Percentiles rank a stretch among this genome's conserved stretches.
These are phyloP conservation scores for Agaricales sp. DNA, from an alignment of 1,284 basidiomycete species.

Conservation along the genomic window DNA sequence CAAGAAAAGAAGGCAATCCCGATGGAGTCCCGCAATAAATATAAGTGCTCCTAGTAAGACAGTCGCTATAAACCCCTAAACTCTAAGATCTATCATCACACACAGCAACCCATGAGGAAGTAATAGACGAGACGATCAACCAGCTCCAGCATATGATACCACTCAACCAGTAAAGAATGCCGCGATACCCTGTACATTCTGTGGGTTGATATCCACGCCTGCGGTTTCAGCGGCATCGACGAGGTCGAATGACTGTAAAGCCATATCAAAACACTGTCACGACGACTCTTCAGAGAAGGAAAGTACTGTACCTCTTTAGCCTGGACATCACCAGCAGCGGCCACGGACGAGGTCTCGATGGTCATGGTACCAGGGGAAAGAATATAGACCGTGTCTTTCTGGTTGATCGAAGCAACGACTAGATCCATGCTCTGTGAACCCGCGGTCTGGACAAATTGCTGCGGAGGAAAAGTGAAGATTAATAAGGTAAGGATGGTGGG, in stretches of 20 bases:
- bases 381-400: conserved; percentile 38
- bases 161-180: neutral
- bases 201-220: neutral
- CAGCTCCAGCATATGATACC: too few relatives aligned
- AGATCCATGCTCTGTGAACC: conserved; percentile 36
- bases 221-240: neutral
- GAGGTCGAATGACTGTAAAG: neutral
- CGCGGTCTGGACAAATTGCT: conserved; percentile 31
- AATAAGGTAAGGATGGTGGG: neutral
- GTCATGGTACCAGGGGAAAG: conserved; percentile 15
- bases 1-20: neutral
- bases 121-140: too few relatives aligned
- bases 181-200: neutral
- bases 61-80: neutral
- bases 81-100: neutral
- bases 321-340: neutral
- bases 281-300: too few relatives aligned
- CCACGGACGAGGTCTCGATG: neutral
- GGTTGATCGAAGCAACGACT: conserved; percentile 29
- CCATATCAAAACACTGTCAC: too few relatives aligned
- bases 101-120: neutral
- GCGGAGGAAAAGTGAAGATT: neutral
- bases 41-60: neutral
- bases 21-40: neutral
- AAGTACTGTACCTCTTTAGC: too few relatives aligned